Conservation (phyloP, 352 stramenopile genomes). For the Phytophthora crassamura region DNA sequence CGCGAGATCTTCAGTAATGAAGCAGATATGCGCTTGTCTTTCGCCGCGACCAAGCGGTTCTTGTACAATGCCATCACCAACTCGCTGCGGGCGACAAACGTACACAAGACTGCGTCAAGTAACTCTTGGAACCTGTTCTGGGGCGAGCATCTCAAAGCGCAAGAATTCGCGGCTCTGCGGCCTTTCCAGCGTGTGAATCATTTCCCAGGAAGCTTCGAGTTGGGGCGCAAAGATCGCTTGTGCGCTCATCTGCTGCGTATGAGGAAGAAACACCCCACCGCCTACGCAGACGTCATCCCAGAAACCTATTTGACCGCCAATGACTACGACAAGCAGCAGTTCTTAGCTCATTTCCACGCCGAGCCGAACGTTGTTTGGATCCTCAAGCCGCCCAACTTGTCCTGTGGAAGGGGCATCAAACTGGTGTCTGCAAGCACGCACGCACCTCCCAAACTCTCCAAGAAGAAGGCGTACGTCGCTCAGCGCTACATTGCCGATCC, state of each 20-base stretch:
- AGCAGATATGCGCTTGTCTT: constrained; percentile 46
- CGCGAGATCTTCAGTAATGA: constrained; percentile 31
- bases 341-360: constrained; percentile 53
- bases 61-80: constrained; percentile 82
- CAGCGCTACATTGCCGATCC: constrained; percentile 82
- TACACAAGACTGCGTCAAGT: constrained; percentile 42
- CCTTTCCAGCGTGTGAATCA: constrained; percentile 77
- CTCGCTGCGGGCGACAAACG: constrained; percentile 50
- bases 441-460: constrained; percentile 55
- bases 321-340: constrained; percentile 75
- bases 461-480: constrained; percentile 77
- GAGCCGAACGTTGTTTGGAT: constrained; percentile 73
- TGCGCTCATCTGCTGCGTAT: constrained; percentile 69
- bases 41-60: constrained; percentile 73
- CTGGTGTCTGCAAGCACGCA: constrained; percentile 56
- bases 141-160: constrained; percentile 67
- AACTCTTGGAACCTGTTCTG: constrained; percentile 76
- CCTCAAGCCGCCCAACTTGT: constrained; percentile 81
- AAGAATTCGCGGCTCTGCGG: constrained; percentile 47
- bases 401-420: constrained; percentile 81
- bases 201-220: constrained; percentile 79
- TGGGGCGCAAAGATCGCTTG: constrained; percentile 78
- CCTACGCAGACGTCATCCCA: constrained; percentile 65
- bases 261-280: constrained; percentile 59
- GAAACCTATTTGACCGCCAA: constrained; percentile 79